Evolutionary conservation across 345 rosid genomes (phyloP), one percentile per base, ranked within the genome.

Genomic region (Murraya koenigii): DNA sequence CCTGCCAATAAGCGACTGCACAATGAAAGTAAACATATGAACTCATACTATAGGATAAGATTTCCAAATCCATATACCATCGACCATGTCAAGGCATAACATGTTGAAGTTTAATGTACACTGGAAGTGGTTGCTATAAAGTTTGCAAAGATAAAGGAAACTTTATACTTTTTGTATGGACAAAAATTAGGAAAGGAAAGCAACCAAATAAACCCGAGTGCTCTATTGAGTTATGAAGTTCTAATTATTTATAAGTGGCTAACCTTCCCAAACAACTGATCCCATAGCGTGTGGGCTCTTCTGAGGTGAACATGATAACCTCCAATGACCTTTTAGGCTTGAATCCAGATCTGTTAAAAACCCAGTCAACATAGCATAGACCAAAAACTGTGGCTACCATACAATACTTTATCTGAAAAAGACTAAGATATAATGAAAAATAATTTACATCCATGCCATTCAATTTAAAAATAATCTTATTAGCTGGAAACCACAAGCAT

Each of bases 231-330:
- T 38, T 2, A 23, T 32, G 17, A 36, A 54, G 19, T 47, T 44
- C 17, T 33, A 71, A 72, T 30, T 25, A 55, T 36, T 0, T 7
- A 33, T 17, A 28, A 66, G 55, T 58, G 75, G 4, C 77, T 78
- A 68, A 95, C 99, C 99, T 95, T 88, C 98, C 99, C 90, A 93
- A 88, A 78, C 99, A 95, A 82, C 99, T 32, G 80, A 95, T 95
- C 78, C 97, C 99, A 78, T 90, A 95, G 69, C 98, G 90, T 30
- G 99, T 95, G 76, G 99, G 98, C 85, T 95, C 98, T 88, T 93
- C 99, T 11, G 98, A 93, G 76, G 99, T 95, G 77, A 95, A 93
- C 84, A 88, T 77, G 84, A 95, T 85, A 69, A 93, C 82, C 87
- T 95, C 99, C 82, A 95, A 60, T 66, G 98, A 90, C 66, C 97